phyloP scores from a whole-genome alignment of 1,284 basidiomycete species.

The Pisolithus thermaeus region DNA sequence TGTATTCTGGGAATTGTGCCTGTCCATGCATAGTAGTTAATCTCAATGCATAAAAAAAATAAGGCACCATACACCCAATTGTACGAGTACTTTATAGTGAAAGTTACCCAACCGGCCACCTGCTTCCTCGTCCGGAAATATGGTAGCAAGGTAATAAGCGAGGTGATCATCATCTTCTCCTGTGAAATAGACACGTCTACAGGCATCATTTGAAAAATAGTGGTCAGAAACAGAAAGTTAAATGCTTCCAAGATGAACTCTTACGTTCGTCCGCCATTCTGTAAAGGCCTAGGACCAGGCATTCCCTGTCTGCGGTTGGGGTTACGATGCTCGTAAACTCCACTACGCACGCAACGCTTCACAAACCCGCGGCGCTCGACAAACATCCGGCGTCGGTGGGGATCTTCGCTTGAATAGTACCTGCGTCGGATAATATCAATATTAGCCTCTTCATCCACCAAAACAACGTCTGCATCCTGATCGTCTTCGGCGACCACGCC shows the following conservation, averaged over 20 bases:
- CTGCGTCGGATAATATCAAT: constrained; percentile 15
- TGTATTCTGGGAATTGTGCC: constrained; percentile 28
- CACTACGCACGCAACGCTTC: constrained; percentile 11
- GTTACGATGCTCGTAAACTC: constrained; percentile 10
- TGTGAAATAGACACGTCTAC: constrained; percentile 22
- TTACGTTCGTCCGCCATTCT: constrained; percentile 1
- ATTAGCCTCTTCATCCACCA: constrained; percentile 25
- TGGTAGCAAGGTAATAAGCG: constrained; percentile 24
- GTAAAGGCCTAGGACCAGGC: constrained; percentile 17
- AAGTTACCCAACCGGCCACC: constrained; percentile 38
- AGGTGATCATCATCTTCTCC: constrained; percentile 17
- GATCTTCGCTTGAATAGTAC: constrained; percentile 21
- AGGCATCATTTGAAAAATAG: too few relatives aligned
- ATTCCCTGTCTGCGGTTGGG: constrained; percentile 13
- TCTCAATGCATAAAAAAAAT: background rate
- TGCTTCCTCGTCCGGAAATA: constrained; percentile 9
- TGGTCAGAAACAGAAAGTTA: background rate
- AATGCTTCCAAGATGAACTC: constrained; percentile 2
- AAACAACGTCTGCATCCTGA: constrained; percentile 18
- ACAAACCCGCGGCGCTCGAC: constrained; percentile 24
- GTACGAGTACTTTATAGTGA: constrained; percentile 37
- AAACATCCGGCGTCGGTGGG: constrained; percentile 13
- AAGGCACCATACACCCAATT: constrained; percentile 26
- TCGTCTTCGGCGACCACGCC: constrained; percentile 18
- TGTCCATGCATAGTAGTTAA: constrained; percentile 3